Evolutionary conservation across 768 basidiomycete genomes (phyloP).

Genomic region (Auriculariales sp.): DNA sequence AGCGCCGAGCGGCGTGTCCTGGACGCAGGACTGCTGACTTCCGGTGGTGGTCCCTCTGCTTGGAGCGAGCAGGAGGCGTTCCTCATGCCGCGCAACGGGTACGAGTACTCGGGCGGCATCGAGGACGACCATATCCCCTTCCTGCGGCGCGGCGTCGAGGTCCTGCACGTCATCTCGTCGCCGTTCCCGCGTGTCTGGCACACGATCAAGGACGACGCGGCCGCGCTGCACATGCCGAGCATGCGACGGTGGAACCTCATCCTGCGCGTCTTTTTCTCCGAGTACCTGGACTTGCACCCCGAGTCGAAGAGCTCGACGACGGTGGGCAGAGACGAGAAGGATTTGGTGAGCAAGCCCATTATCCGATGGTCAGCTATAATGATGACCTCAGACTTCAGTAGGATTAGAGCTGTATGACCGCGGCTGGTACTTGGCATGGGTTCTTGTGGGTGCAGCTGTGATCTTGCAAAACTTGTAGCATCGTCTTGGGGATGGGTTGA

Average conservation of each 20-base stretch:
- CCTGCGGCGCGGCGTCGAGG: conserved; percentile 61
- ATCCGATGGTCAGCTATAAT: background rate
- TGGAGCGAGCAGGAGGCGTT: conserved; percentile 37
- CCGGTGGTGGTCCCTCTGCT: conserved; percentile 26
- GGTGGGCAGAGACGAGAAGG: background rate
- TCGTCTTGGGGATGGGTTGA: too few species aligned
- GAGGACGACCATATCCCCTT: conserved; percentile 95
- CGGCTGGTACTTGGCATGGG: too few species aligned
- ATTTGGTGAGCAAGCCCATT: background rate
- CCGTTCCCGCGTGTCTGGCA: conserved; percentile 93
- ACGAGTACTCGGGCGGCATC: conserved; percentile 35
- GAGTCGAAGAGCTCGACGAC: conserved; percentile 1
- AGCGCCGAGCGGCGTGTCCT: conserved; percentile 61
- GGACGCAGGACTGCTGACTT: conserved; percentile 42
- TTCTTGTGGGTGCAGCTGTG: too few species aligned
- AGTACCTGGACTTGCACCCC: conserved; percentile 68
- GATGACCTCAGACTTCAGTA: background rate
- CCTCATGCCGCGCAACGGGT: conserved; percentile 38
- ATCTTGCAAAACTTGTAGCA: too few species aligned
- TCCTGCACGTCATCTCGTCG: conserved; percentile 79
- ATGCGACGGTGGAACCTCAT: conserved; percentile 85
- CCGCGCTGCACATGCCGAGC: conserved; percentile 70
- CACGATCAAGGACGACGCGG: conserved; percentile 65
- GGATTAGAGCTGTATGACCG: too few species aligned
- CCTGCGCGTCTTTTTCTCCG: conserved; percentile 73